Evolutionary conservation across 306 rosid species (phyloP).

Genomic region (Crotalaria pallida): DNA sequence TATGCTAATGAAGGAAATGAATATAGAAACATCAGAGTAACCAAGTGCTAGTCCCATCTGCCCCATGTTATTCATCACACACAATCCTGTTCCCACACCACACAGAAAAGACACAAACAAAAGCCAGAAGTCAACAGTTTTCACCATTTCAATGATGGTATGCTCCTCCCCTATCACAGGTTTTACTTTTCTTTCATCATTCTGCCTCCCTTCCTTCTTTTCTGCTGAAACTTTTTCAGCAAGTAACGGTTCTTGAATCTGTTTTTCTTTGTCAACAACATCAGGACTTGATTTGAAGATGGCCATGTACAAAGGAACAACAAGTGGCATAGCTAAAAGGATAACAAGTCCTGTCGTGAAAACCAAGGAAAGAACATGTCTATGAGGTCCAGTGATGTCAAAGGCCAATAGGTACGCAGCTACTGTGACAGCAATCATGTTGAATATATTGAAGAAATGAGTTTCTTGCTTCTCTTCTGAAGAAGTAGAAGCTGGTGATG

Average conservation of each 20-base stretch:
- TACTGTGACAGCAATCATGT: slow-evolving; percentile 24
- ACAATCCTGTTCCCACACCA: slow-evolving; percentile 37
- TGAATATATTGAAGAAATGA: slow-evolving; percentile 4
- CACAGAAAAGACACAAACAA: slow-evolving; percentile 31
- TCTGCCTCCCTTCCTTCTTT: not conserved
- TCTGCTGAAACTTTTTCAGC: not conserved
- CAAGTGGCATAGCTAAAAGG: slow-evolving; percentile 34
- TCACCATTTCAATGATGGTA: slow-evolving; percentile 25
- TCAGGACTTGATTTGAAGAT: not conserved
- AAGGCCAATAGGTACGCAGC: slow-evolving; percentile 39
- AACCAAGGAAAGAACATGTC: slow-evolving; percentile 24
- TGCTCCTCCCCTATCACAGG: slow-evolving; percentile 45
- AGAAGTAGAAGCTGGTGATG: slow-evolving; percentile 19
- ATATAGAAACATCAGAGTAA: slow-evolving; percentile 31
- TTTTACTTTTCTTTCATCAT: not conserved
- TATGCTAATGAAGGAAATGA: slow-evolving; percentile 40
- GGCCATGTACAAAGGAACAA: slow-evolving; percentile 26
- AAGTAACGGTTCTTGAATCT: slow-evolving; percentile 26
- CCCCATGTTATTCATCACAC: slow-evolving; percentile 49
- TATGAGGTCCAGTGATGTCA: slow-evolving; percentile 27
- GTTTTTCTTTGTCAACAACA: slow-evolving; percentile 23
- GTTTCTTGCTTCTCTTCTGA: slow-evolving; percentile 23
- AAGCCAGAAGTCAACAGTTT: slow-evolving; percentile 34
- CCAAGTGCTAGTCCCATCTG: slow-evolving; percentile 49
- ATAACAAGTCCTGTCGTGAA: slow-evolving; percentile 29